phyloP scores from a whole-genome alignment of 495 filamentous ascomycete genomes.

The Neurospora intermedia region DNA sequence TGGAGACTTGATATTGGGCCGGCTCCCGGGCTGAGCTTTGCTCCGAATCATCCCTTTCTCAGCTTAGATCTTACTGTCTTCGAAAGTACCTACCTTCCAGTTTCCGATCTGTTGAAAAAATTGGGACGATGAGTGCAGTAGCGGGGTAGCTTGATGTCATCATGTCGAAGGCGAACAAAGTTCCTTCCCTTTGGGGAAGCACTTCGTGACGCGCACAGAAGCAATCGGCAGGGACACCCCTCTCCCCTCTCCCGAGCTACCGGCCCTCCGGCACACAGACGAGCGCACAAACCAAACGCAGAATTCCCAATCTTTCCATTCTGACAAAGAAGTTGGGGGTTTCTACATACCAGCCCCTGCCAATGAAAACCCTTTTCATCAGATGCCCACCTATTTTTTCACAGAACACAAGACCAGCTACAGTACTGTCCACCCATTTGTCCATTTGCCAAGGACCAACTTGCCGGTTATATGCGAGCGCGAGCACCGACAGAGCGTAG shows the following conservation, averaged over 20 bases:
- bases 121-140: neutral
- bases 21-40: neutral
- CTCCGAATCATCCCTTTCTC: neutral
- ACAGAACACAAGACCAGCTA: neutral
- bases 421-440: neutral
- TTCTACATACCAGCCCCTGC: neutral
- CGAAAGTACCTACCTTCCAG: neutral
- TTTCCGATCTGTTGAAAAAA: neutral
- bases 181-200: neutral
- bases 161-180: neutral
- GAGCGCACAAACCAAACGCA: neutral
- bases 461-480: neutral
- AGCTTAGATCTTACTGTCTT: neutral
- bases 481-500: neutral
- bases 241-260: neutral
- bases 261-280: neutral
- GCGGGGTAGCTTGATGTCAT: neutral
- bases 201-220: neutral
- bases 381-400: neutral
- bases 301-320: neutral
- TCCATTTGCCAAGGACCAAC: neutral
- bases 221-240: neutral
- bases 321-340: neutral
- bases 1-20: neutral
- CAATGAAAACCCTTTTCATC: neutral